Evolutionary conservation across 139 green algal species (phyloP).

Genomic region (Picochlorum sp.): DNA sequence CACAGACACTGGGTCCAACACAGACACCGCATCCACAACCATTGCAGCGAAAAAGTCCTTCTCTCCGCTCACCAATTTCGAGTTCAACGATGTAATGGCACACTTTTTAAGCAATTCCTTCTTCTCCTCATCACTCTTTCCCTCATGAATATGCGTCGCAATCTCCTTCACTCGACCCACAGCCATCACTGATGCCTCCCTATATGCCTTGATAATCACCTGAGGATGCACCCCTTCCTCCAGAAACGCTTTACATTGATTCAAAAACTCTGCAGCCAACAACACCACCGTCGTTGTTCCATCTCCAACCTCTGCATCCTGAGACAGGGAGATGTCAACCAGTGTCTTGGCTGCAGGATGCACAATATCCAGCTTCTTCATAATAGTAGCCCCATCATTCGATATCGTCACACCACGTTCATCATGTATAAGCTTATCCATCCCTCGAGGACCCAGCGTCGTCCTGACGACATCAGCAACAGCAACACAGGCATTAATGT

Average conservation of each 20-base stretch:
- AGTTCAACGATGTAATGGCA: constrained; percentile 89
- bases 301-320: constrained; percentile 85
- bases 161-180: constrained; percentile 65
- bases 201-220: constrained; percentile 81
- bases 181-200: constrained; percentile 70
- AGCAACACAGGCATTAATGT: constrained; percentile 97
- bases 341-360: constrained; percentile 95
- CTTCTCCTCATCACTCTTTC: constrained; percentile 54
- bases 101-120: constrained; percentile 84
- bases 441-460: constrained; percentile 92
- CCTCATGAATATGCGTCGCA: constrained; percentile 67
- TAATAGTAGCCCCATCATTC: constrained; percentile 98
- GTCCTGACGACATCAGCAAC: constrained; percentile 90
- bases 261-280: constrained; percentile 91
- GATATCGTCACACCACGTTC: constrained; percentile 87
- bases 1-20: constrained; percentile 68
- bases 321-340: constrained; percentile 90
- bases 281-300: constrained; percentile 98
- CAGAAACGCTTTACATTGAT: constrained; percentile 86
- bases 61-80: constrained; percentile 92
- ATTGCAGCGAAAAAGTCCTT: constrained; percentile 97
- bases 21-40: constrained; percentile 87
- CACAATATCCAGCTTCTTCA: constrained; percentile 98
- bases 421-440: constrained; percentile 97
- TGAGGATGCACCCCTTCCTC: constrained; percentile 97